Evolutionary conservation across 2,329 filamentous ascomycete genomes (phyloP).

Genomic region (Fusarium bulbicola): DNA sequence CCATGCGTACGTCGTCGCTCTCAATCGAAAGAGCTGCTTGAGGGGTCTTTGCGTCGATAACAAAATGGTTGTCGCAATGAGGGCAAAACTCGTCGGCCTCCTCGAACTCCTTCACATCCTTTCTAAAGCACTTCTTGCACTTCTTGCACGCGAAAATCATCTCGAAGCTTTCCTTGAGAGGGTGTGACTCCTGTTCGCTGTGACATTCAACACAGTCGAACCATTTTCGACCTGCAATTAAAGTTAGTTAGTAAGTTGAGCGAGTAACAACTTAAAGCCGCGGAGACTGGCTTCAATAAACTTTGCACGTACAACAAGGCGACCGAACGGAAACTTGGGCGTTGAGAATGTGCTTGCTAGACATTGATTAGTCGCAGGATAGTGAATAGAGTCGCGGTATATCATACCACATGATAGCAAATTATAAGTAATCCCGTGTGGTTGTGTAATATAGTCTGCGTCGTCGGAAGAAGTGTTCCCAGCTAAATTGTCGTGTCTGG

Average conservation of each 20-base stretch:
- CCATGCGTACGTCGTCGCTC: slow-evolving; percentile 86
- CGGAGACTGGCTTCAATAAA: background rate
- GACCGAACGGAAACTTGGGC: slow-evolving; percentile 96
- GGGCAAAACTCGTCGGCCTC: slow-evolving; percentile 99
- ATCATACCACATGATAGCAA: slow-evolving; percentile 51
- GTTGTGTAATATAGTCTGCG: background rate
- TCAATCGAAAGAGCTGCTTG: slow-evolving; percentile 87
- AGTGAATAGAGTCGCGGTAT: background rate
- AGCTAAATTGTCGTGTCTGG: background rate
- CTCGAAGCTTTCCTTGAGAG: slow-evolving; percentile 79
- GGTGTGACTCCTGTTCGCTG: slow-evolving; percentile 79
- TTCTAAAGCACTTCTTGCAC: slow-evolving; percentile 98
- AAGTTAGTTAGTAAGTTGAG: background rate
- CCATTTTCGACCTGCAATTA: slow-evolving; percentile 86
- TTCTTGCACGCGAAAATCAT: slow-evolving; percentile 99
- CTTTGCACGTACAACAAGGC: slow-evolving; percentile 79
- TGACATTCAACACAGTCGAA: slow-evolving; percentile 99
- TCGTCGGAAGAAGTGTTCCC: background rate
- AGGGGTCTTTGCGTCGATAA: slow-evolving; percentile 87
- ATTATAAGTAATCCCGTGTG: background rate
- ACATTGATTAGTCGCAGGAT: slow-evolving; percentile 8
- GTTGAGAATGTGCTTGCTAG: slow-evolving; percentile 97
- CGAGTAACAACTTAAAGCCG: background rate
- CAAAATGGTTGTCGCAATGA: slow-evolving; percentile 98
- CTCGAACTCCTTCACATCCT: slow-evolving; percentile 90